Evolutionary conservation across 176 grass and related monocot genomes (phyloP).

Genomic region (Ampelocalamus luodianensis): DNA sequence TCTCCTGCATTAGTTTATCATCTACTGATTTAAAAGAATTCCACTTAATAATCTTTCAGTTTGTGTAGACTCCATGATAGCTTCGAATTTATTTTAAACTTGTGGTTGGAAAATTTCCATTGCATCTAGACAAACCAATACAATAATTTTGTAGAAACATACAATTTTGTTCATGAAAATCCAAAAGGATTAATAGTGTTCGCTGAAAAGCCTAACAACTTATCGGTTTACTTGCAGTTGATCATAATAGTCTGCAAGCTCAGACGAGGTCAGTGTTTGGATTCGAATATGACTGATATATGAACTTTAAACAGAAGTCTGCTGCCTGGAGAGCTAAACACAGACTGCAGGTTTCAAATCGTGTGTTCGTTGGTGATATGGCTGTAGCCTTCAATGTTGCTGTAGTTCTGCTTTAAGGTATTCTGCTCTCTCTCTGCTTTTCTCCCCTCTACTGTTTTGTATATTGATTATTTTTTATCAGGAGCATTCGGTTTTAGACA

Average conservation of each 20-base stretch:
- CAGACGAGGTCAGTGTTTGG: background rate
- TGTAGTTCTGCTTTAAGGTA: background rate
- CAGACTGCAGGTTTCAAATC: background rate
- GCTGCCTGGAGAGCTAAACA: background rate
- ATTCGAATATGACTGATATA: background rate
- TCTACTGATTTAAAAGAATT: too few relatives aligned
- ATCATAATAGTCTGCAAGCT: background rate
- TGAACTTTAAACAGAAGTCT: background rate
- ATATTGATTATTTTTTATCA: background rate
- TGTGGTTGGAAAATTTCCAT: background rate
- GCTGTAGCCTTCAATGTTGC: background rate
- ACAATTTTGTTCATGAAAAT: background rate
- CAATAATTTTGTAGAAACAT: background rate
- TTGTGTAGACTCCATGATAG: background rate
- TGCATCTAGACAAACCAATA: background rate
- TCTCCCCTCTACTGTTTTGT: background rate
- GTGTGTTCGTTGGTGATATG: background rate
- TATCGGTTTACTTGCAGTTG: background rate
- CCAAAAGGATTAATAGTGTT: background rate
- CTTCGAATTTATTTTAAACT: background rate
- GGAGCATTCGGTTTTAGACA: background rate
- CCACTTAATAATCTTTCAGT: background rate
- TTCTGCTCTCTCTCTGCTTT: background rate
- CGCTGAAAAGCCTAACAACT: background rate
- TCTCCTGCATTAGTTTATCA: too few relatives aligned